Evolutionary conservation across 306 rosid species (phyloP).

Genomic region (Phaseolus lunatus): DNA sequence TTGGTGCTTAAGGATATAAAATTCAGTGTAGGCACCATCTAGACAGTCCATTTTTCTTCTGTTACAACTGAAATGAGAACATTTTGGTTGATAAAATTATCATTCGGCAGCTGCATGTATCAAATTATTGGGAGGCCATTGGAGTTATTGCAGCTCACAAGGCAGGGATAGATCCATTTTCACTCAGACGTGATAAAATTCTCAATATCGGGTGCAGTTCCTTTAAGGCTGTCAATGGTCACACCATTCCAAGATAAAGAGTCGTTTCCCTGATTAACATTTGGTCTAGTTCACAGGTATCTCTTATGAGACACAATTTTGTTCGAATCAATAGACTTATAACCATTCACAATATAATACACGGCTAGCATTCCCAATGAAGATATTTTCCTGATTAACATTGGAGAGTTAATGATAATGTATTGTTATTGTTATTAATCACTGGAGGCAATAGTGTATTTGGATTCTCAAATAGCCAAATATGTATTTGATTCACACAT

Average conservation of each 20-base stretch:
- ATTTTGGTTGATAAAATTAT: constrained; percentile 44
- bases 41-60: neutral
- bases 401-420: neutral
- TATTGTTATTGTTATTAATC: neutral
- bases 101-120: constrained; percentile 75
- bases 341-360: neutral
- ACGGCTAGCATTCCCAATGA: neutral
- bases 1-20: constrained; percentile 1
- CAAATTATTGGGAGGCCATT: constrained; percentile 95
- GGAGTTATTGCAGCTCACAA: constrained; percentile 92
- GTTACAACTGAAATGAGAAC: constrained; percentile 11
- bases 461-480: neutral
- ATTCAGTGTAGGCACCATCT: neutral
- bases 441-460: neutral
- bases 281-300: neutral
- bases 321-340: neutral
- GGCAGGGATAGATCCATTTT: constrained; percentile 86
- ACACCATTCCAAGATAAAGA: constrained; percentile 36
- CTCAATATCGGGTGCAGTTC: constrained; percentile 54
- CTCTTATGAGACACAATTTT: neutral
- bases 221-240: constrained; percentile 57
- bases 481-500: constrained; percentile 14
- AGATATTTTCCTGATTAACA: constrained; percentile 1
- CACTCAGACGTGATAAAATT: constrained; percentile 74
- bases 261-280: constrained; percentile 33